These are phyloP conservation scores for Epichloe typhina DNA, from an alignment of 2,329 filamentous ascomycete genomes.

Conservation along the genomic window DNA sequence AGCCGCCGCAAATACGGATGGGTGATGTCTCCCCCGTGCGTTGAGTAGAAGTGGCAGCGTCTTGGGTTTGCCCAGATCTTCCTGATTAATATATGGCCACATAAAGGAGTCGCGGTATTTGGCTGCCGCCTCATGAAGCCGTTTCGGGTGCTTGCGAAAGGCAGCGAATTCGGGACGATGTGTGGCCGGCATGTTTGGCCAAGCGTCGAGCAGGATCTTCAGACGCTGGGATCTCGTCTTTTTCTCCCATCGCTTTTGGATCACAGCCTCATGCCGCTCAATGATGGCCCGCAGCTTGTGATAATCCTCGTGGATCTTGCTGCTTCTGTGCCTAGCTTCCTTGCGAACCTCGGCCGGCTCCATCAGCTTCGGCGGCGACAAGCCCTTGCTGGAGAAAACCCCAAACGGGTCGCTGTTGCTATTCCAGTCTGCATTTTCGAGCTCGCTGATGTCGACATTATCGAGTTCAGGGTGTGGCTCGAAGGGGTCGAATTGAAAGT, in stretches of 20 bases:
- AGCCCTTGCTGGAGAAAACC: slow-evolving; percentile 1
- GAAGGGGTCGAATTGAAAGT: slow-evolving; percentile 5
- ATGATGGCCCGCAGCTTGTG: slow-evolving; percentile 27
- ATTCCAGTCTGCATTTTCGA: neutral
- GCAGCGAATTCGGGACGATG: slow-evolving; percentile 40
- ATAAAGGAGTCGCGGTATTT: slow-evolving; percentile 24
- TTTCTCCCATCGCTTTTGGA: slow-evolving; percentile 42
- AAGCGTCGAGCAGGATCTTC: slow-evolving; percentile 31
- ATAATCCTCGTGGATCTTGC: slow-evolving; percentile 22
- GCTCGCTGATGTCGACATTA: neutral
- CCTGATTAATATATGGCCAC: slow-evolving; percentile 44
- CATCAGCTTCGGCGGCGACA: neutral
- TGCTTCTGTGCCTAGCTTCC: slow-evolving; percentile 5
- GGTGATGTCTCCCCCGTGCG: slow-evolving; percentile 33
- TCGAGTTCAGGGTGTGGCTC: neutral
- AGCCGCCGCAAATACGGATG: slow-evolving; percentile 31
- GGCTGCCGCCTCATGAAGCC: slow-evolving; percentile 8
- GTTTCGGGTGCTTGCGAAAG: slow-evolving; percentile 13
- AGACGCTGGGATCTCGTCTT: slow-evolving; percentile 33
- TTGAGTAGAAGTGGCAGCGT: slow-evolving; percentile 37
- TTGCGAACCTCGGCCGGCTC: slow-evolving; percentile 6
- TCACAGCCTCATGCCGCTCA: slow-evolving; percentile 34
- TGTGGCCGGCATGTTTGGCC: slow-evolving; percentile 33
- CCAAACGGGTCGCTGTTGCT: slow-evolving; percentile 1
- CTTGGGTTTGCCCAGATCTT: slow-evolving; percentile 35